Evolutionary conservation across 352 stramenopile genomes (phyloP), one percentile per base, ranked within the genome.

Genomic region (Phytophthora hybrid): DNA sequence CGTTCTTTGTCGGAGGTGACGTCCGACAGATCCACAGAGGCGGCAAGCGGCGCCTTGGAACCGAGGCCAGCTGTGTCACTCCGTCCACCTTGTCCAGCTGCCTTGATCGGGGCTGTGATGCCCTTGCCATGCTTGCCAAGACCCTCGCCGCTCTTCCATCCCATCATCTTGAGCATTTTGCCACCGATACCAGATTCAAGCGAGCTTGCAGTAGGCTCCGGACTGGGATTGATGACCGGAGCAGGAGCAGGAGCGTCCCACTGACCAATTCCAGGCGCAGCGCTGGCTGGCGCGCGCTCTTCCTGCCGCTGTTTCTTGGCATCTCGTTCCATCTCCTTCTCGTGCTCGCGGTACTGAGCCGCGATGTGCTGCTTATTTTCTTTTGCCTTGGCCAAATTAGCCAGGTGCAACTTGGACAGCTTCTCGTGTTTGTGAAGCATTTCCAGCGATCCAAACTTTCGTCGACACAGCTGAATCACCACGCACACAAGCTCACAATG

Each of bases 121-220:
- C 90, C 90, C 1, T 86, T 94, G 37, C 87, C 86, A 19, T 91
- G 79, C 67, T 95, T 96, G 44, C 90, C 90, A 1, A 96, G 80
- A 8, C 90, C 90, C 68, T 95, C 79, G 8, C 90, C 90, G 16
- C 85, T 89, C 57, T 95, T 95, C 90, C 90, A 96, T 5, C 88
- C 90, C 90, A 95, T 96, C 80, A 94, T 89, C 62, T 94, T 93
- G 23, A 96, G 80, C 87, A 96, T 91, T 65, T 94, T 95, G 9
- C 85, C 90, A 10, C 90, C 90, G 49, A 96, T 92, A 2, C 88
- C 87, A 4, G 80, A 69, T 60, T 93, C 85, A 1, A 95, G 66
- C 4, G 76, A 69, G 1, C 51, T 51, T 8, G 66, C 18, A 51
- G 57, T 53, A 57, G 66, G 73, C 21, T 69, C 56, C 16, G 75